These are phyloP conservation scores for Allium sativum DNA, from an alignment of 106 monocot species.

Conservation along the genomic window DNA sequence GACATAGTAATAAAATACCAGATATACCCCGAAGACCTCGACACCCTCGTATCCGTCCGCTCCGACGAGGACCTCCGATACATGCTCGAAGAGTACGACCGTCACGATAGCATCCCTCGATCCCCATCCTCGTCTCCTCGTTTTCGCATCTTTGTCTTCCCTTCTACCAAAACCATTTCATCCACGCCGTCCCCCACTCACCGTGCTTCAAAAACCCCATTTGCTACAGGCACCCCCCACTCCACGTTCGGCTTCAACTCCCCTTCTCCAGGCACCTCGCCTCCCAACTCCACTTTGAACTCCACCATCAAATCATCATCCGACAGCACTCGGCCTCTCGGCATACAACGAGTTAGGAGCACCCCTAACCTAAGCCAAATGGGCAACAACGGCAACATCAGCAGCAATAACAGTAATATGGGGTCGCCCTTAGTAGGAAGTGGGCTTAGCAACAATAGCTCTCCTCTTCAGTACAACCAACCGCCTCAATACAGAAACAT, in stretches of 20 bases:
- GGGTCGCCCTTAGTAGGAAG: not conserved
- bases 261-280: not conserved
- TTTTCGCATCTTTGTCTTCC: slow-evolving; percentile 3
- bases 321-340: not conserved
- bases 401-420: not conserved
- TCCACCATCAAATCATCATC: not conserved
- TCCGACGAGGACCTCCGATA: slow-evolving; percentile 47
- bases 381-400: not conserved
- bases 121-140: slow-evolving; percentile 1
- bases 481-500: not conserved
- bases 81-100: slow-evolving; percentile 58
- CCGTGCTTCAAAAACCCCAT: not conserved
- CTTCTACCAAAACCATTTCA: not conserved
- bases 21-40: slow-evolving; percentile 42
- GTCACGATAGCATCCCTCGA: slow-evolving; percentile 1
- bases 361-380: slow-evolving; percentile 13
- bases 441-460: no score
- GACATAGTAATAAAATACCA: slow-evolving; percentile 39
- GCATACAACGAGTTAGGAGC: slow-evolving; percentile 10
- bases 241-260: not conserved
- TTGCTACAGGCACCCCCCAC: not conserved
- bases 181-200: not conserved
- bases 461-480: not conserved
- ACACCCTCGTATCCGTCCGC: slow-evolving; percentile 45
- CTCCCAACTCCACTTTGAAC: not conserved